These are phyloP conservation scores for Yamadazyma taylorii DNA, from an alignment of 1,139 yeast genomes.

Conservation along the genomic window DNA sequence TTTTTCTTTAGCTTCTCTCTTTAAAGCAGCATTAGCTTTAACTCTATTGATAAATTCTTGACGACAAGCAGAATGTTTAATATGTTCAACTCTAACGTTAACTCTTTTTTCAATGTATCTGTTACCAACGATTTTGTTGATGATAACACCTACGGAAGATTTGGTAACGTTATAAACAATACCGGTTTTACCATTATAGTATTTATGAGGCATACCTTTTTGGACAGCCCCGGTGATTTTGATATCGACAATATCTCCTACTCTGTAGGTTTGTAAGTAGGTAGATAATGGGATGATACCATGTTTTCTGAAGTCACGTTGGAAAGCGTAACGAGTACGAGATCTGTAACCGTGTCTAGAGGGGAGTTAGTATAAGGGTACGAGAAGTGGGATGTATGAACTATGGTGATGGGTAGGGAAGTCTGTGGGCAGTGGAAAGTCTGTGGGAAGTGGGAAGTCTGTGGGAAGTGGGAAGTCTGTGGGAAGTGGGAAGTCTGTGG, in stretches of 20 bases:
- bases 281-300: slow-evolving; percentile 94
- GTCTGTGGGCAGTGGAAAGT: no score
- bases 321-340: slow-evolving; percentile 99
- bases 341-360: slow-evolving; percentile 93
- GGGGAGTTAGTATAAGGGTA: slow-evolving; percentile 9
- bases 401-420: no score
- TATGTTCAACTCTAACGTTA: slow-evolving; percentile 97
- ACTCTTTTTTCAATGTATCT: slow-evolving; percentile 99
- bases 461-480: no score
- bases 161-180: slow-evolving; percentile 98
- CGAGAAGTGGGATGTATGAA: no score
- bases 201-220: slow-evolving; percentile 99
- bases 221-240: slow-evolving; percentile 99
- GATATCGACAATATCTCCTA: slow-evolving; percentile 99
- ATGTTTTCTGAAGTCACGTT: slow-evolving; percentile 99
- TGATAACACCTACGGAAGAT: slow-evolving; percentile 95
- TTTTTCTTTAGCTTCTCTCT: slow-evolving; percentile 91
- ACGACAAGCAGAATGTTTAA: slow-evolving; percentile 99
- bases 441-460: no score
- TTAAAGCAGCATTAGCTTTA: slow-evolving; percentile 91
- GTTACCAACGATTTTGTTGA: slow-evolving; percentile 98
- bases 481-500: no score
- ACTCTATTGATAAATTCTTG: slow-evolving; percentile 98
- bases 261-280: slow-evolving; percentile 96
- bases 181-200: slow-evolving; percentile 99